phyloP scores from a whole-genome alignment of 2,329 filamentous ascomycete genomes.

The Purpureocillium lavendulum region DNA sequence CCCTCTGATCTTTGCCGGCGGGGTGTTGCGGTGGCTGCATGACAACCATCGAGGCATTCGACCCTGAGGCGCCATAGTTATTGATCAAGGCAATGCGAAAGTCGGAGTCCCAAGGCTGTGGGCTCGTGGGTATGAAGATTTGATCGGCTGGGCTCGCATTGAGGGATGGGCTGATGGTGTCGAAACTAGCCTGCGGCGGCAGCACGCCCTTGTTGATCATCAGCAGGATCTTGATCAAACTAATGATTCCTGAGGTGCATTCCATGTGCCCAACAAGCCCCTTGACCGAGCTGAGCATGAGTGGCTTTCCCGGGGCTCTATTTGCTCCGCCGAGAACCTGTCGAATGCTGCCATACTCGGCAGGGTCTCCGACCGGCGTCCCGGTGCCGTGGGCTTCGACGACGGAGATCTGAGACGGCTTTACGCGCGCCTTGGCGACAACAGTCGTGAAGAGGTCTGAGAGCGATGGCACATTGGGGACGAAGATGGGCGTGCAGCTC shows the following conservation, averaged over 20 bases:
- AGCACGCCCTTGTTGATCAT: conserved; percentile 24
- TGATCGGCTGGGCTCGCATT: conserved; percentile 1
- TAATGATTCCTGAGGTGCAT: conserved; percentile 30
- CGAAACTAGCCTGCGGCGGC: conserved; percentile 24
- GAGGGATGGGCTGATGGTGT: conserved; percentile 17
- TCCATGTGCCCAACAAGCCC: conserved; percentile 17
- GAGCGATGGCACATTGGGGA: conserved; percentile 14
- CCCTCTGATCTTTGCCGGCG: no score
- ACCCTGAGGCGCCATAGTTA: conserved; percentile 25
- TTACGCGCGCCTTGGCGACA: conserved; percentile 19
- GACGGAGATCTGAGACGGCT: conserved; percentile 9
- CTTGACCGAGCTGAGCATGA: conserved; percentile 15
- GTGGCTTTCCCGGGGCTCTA: neutral
- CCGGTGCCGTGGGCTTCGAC: conserved; percentile 44
- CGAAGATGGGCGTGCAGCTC: conserved; percentile 33
- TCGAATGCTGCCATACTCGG: conserved; percentile 23
- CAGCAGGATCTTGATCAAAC: conserved; percentile 38
- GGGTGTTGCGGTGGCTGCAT: conserved; percentile 7
- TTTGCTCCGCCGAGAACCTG: conserved; percentile 8
- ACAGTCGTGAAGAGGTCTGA: conserved; percentile 15
- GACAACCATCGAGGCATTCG: conserved; percentile 15
- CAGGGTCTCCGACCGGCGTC: conserved; percentile 42
- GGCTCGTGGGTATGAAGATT: conserved; percentile 13
- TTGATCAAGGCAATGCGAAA: conserved; percentile 20
- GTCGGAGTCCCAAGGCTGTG: conserved; percentile 12